Evolutionary conservation across 140 eudicot species (phyloP).

Genomic region (Senecio squalidus): DNA sequence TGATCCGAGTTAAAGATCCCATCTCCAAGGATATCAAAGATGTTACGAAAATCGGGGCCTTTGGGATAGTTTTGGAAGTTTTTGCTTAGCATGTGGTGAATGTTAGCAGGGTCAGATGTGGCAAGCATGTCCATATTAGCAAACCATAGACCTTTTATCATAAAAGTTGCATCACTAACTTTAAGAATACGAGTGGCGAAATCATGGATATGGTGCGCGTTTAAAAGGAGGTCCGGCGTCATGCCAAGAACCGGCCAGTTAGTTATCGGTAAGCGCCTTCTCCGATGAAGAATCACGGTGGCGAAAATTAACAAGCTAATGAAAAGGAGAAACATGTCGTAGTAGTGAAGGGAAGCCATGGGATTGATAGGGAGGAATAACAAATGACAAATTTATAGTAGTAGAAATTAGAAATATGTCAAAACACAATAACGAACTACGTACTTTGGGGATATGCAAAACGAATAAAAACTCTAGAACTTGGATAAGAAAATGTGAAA

Average conservation of each 20-base stretch:
- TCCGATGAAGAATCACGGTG: not conserved
- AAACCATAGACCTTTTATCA: constrained; percentile 37
- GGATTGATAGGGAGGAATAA: not conserved
- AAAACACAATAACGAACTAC: no score
- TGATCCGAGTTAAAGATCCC: constrained; percentile 40
- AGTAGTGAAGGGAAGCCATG: constrained; percentile 7
- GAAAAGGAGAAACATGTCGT: not conserved
- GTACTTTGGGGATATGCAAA: no score
- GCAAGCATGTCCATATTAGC: constrained; percentile 20
- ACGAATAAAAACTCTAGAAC: no score
- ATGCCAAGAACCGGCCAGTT: constrained; percentile 29
- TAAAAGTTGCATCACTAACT: constrained; percentile 14
- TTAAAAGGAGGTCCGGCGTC: constrained; percentile 20
- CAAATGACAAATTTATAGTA: not conserved
- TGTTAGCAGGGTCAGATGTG: constrained; percentile 37
- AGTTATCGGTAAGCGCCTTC: not conserved
- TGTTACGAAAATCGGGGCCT: constrained; percentile 29
- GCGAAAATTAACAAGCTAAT: not conserved
- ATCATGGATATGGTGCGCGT: constrained; percentile 31
- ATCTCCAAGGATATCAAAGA: constrained; percentile 36
- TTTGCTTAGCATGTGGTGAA: constrained; percentile 36
- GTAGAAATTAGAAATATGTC: no score
- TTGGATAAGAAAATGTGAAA: not conserved
- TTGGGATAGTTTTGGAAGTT: constrained; percentile 42
- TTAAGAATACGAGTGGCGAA: constrained; percentile 13